Conservation (phyloP, 2,329 filamentous ascomycete genomes). For the Clonostachys rhizophaga region DNA sequence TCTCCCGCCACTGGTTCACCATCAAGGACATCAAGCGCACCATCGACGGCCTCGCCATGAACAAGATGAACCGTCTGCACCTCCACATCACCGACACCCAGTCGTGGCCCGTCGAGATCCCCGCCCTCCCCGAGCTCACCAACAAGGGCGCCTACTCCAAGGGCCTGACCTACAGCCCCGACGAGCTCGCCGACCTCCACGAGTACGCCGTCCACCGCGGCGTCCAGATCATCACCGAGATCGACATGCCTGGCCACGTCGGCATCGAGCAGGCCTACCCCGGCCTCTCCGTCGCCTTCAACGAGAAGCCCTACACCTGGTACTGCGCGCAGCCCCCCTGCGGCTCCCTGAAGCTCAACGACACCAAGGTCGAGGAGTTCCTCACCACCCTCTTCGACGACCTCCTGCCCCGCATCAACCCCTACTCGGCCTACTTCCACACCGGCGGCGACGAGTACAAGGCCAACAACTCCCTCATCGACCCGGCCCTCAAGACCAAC, state of each 20-base stretch:
- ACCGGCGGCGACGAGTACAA: constrained; percentile 88
- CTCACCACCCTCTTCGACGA: constrained; percentile 71
- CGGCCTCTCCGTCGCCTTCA: constrained; percentile 48
- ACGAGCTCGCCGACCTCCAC: constrained; percentile 63
- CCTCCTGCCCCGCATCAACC: constrained; percentile 64
- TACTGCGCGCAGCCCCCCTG: constrained; percentile 62
- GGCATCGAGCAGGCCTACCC: constrained; percentile 51
- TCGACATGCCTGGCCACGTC: constrained; percentile 58
- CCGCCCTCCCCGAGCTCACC: constrained; percentile 64
- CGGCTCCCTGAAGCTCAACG: constrained; percentile 73
- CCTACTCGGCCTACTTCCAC: constrained; percentile 75
- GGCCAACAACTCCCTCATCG: constrained; percentile 58
- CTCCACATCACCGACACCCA: constrained; percentile 80
- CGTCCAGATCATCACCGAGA: constrained; percentile 55
- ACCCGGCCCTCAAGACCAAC: constrained; percentile 68
- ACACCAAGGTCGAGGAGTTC: constrained; percentile 64
- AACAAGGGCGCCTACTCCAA: constrained; percentile 68
- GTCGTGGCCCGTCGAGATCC: constrained; percentile 81
- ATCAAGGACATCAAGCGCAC: constrained; percentile 65
- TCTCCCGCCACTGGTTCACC: constrained; percentile 67
- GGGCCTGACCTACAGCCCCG: constrained; percentile 61
- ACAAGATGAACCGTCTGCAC: constrained; percentile 80
- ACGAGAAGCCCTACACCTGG: constrained; percentile 48
- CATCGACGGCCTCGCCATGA: constrained; percentile 72
- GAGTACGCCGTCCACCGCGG: constrained; percentile 61